phyloP scores from a whole-genome alignment of 2,329 filamentous ascomycete species.

The Fusarium marasasianum region DNA sequence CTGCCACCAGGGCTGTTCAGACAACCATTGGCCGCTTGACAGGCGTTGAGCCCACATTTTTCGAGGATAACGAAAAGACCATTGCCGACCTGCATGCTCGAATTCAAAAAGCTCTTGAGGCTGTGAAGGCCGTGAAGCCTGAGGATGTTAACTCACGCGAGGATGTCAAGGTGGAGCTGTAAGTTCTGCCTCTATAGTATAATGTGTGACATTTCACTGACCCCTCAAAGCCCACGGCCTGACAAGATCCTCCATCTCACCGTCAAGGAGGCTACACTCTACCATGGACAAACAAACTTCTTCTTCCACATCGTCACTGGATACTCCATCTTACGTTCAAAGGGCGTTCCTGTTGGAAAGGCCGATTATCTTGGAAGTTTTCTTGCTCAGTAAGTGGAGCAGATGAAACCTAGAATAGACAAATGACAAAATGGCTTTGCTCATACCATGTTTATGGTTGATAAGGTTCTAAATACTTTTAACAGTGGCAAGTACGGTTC shows the following conservation, averaged over 20 bases:
- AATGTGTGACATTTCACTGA: neutral
- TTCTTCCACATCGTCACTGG: slow-evolving; percentile 1
- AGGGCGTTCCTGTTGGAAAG: neutral
- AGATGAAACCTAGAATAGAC: neutral
- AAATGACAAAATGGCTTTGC: neutral
- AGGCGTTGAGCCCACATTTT: slow-evolving; percentile 17
- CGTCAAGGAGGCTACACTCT: neutral
- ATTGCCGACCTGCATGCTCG: neutral
- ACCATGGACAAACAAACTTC: neutral
- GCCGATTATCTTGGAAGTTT: neutral
- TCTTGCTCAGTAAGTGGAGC: neutral
- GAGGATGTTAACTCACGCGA: neutral
- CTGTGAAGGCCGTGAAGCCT: neutral
- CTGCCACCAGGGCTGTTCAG: slow-evolving; percentile 21
- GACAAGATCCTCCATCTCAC: neutral
- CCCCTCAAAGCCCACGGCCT: neutral
- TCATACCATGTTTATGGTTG: rapidly evolving
- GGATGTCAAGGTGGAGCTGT: neutral
- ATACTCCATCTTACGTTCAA: neutral
- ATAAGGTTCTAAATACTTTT: neutral
- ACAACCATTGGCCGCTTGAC: slow-evolving; percentile 24
- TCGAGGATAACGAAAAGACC: slow-evolving; percentile 16
- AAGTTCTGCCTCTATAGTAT: neutral
- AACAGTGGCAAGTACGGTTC: neutral
- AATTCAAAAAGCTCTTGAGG: neutral